A percentile compares a stretch with the other conserved stretches of the same genome.
These are phyloP conservation scores for Cyberlindnera samutprakarnensis DNA, from an alignment of 805 yeast species.

Conservation along the genomic window DNA sequence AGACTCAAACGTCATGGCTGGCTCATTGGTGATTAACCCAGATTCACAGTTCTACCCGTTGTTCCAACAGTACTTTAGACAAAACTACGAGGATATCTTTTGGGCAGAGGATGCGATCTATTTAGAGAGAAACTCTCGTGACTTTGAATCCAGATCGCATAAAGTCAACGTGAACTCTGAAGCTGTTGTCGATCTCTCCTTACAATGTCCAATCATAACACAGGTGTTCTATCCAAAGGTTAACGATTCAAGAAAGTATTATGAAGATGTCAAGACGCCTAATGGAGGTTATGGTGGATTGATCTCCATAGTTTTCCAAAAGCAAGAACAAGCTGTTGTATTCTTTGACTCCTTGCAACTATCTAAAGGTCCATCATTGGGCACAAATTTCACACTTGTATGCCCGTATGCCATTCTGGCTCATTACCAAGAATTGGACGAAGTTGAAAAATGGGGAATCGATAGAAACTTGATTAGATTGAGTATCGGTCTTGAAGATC, in stretches of 20 bases:
- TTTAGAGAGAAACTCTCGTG: constrained; percentile 89
- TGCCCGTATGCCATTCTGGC: constrained; percentile 89
- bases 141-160: constrained; percentile 58
- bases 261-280: constrained; percentile 60
- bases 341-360: constrained; percentile 65
- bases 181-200: constrained; percentile 46
- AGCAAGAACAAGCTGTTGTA: constrained; percentile 54
- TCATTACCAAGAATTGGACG: constrained; percentile 75
- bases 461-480: constrained; percentile 71
- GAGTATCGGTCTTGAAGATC: constrained; percentile 80
- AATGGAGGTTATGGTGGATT: constrained; percentile 88
- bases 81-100: constrained; percentile 60
- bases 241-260: constrained; percentile 46
- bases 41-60: constrained; percentile 38
- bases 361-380: constrained; percentile 87
- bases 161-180: constrained; percentile 48
- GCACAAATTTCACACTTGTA: constrained; percentile 82
- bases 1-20: constrained; percentile 94
- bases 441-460: constrained; percentile 75
- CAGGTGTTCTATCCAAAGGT: constrained; percentile 67
- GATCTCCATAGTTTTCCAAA: constrained; percentile 62
- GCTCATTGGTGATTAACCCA: constrained; percentile 76
- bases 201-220: constrained; percentile 41
- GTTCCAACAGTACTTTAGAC: constrained; percentile 43
- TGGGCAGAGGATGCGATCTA: constrained; percentile 95